Conservation (phyloP, 2,329 filamentous ascomycete species). For the Pestalotiopsis sp. region DNA sequence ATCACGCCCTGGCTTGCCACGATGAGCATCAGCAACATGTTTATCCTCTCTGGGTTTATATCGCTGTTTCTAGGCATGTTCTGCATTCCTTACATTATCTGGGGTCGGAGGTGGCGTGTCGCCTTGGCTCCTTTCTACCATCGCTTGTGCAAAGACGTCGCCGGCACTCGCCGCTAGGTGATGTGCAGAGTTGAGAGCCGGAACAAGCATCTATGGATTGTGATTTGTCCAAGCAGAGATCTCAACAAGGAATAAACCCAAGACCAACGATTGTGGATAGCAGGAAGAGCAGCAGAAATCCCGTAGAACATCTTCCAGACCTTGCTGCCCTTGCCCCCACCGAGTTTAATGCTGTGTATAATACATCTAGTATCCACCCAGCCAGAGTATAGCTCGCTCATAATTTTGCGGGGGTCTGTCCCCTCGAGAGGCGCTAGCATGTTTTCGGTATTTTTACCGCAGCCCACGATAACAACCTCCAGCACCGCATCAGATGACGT, state of each 20-base stretch:
- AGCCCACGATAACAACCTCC: background rate
- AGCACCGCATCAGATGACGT: background rate
- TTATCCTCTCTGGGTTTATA: background rate
- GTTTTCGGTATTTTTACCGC: background rate
- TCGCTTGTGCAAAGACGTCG: background rate
- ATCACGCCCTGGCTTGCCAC: conserved; percentile 32
- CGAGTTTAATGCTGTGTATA: background rate
- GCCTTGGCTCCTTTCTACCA: background rate
- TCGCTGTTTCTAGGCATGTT: background rate
- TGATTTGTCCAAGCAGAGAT: too few species aligned
- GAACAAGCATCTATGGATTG: too few species aligned
- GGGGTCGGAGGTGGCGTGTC: background rate
- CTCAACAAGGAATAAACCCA: too few species aligned
- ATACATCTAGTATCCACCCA: background rate
- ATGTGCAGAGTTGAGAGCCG: too few species aligned
- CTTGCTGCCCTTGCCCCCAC: too few species aligned
- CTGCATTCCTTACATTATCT: background rate
- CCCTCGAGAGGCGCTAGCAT: background rate
- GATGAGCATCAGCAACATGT: conserved; percentile 17
- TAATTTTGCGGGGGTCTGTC: background rate
- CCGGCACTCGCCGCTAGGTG: background rate
- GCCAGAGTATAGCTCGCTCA: background rate
- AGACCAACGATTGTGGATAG: too few species aligned
- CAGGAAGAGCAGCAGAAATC: too few species aligned
- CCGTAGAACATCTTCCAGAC: too few species aligned